A percentile compares a stretch with the other conserved stretches of the same genome.
phyloP scores from a whole-genome alignment of 345 rosid genomes.

The Eutrema heterophyllum region DNA sequence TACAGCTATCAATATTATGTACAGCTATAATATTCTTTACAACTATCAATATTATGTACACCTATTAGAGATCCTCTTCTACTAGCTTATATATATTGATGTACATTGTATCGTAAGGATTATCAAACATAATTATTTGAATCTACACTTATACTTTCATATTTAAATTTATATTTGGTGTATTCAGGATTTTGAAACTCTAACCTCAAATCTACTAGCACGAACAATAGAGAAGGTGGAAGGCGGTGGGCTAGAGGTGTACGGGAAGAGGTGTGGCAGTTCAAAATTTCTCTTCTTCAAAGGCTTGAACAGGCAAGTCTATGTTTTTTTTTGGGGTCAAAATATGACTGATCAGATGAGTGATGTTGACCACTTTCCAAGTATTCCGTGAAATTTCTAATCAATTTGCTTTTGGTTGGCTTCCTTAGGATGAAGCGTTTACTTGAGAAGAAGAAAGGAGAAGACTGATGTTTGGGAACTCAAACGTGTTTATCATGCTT shows the following conservation, averaged over 20 bases:
- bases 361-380: not conserved
- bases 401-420: not conserved
- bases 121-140: too few species aligned
- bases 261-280: conserved; percentile 84
- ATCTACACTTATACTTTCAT: not conserved
- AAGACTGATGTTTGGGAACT: conserved; percentile 66
- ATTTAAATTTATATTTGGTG: conserved; percentile 2
- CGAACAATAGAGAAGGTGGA: conserved; percentile 95
- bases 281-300: conserved; percentile 84
- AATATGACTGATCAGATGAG: not conserved
- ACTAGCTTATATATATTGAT: too few species aligned
- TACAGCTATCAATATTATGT: too few species aligned
- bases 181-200: conserved; percentile 87
- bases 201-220: conserved; percentile 90
- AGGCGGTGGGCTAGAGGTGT: conserved; percentile 67
- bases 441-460: conserved; percentile 44
- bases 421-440: conserved; percentile 61
- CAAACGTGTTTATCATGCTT: conserved; percentile 62
- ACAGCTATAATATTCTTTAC: too few species aligned
- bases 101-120: too few species aligned
- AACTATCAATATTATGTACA: too few species aligned
- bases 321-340: not conserved
- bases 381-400: not conserved
- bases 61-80: too few species aligned
- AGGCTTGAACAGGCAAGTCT: conserved; percentile 65